A percentile compares a stretch with the other conserved stretches of the same genome.
phyloP scores from a whole-genome alignment of 768 basidiomycete genomes.

The Suillus brevipes region DNA sequence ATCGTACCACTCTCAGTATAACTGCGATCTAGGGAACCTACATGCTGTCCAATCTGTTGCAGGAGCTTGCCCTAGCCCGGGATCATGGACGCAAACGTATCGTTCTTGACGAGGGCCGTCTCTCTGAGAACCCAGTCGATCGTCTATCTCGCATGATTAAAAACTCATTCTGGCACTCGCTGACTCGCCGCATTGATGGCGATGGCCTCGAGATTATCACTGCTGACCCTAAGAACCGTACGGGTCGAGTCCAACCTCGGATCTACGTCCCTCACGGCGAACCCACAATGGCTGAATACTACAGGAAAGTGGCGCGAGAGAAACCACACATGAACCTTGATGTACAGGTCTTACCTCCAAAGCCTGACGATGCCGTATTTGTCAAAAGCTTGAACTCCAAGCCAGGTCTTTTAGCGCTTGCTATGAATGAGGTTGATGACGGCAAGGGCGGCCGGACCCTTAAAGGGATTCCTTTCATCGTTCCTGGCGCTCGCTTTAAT shows the following conservation, averaged over 20 bases:
- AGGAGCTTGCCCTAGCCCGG: constrained; percentile 94
- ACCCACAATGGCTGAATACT: constrained; percentile 94
- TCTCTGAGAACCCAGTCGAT: constrained; percentile 97
- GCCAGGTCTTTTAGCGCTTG: constrained; percentile 91
- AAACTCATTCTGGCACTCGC: constrained; percentile 96
- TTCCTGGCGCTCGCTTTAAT: constrained; percentile 93
- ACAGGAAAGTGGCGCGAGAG: constrained; percentile 83
- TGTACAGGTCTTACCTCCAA: constrained; percentile 84
- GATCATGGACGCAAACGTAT: constrained; percentile 96
- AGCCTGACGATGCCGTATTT: constrained; percentile 83
- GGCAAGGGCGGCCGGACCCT: constrained; percentile 75
- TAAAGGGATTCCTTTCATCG: constrained; percentile 95
- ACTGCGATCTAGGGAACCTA: constrained; percentile 77
- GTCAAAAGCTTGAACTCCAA: constrained; percentile 93
- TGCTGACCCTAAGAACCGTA: constrained; percentile 97
- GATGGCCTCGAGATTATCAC: constrained; percentile 97
- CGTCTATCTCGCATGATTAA: constrained; percentile 96
- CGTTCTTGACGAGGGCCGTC: constrained; percentile 96
- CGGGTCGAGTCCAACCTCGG: constrained; percentile 83
- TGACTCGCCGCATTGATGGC: constrained; percentile 95
- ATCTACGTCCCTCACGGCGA: constrained; percentile 96
- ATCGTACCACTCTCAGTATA: constrained; percentile 12
- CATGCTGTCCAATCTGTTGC: constrained; percentile 98
- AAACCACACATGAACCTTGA: constrained; percentile 95
- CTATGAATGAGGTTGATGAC: constrained; percentile 91